Conservation (phyloP, 2,329 filamentous ascomycete genomes). For the Beauveria pseudobassiana region DNA sequence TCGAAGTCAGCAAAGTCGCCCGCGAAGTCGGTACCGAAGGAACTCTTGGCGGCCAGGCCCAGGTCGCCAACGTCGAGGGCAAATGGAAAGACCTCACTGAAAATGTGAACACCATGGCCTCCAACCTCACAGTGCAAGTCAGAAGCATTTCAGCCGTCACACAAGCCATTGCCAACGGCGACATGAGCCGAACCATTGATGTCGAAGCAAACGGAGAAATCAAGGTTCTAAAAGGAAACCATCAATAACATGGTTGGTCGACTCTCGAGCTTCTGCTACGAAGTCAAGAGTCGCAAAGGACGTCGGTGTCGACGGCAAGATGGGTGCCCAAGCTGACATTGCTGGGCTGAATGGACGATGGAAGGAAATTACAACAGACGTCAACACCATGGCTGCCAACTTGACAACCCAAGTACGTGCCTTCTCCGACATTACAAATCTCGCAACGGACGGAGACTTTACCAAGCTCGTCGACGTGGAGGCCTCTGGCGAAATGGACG, state of each 20-base stretch:
- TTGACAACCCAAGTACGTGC: slow-evolving; percentile 91
- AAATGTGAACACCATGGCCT: slow-evolving; percentile 73
- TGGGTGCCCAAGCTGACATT: slow-evolving; percentile 94
- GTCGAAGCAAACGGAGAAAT: slow-evolving; percentile 95
- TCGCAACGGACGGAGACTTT: slow-evolving; percentile 94
- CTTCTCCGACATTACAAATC: slow-evolving; percentile 97
- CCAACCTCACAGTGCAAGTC: slow-evolving; percentile 59
- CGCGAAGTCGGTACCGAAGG: slow-evolving; percentile 95
- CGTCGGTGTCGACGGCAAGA: slow-evolving; percentile 95
- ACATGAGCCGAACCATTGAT: slow-evolving; percentile 93
- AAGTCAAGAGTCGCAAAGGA: slow-evolving; percentile 90
- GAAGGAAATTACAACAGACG: slow-evolving; percentile 97
- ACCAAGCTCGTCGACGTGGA: slow-evolving; percentile 95
- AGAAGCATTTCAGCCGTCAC: slow-evolving; percentile 88
- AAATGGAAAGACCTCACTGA: slow-evolving; percentile 98
- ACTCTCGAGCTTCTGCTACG: slow-evolving; percentile 90
- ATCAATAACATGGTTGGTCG: slow-evolving; percentile 99
- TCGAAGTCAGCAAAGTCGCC: slow-evolving; percentile 91
- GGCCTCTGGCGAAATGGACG: slow-evolving; percentile 97
- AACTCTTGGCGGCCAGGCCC: slow-evolving; percentile 84
- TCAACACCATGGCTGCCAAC: slow-evolving; percentile 82
- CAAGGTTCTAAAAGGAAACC: slow-evolving; percentile 86
- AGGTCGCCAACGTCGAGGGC: slow-evolving; percentile 90
- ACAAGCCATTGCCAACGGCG: slow-evolving; percentile 88
- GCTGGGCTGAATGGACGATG: slow-evolving; percentile 87